Base-by-base conservation (phyloP, 1,284 basidiomycete species). In the Tilletia indica region DNA sequence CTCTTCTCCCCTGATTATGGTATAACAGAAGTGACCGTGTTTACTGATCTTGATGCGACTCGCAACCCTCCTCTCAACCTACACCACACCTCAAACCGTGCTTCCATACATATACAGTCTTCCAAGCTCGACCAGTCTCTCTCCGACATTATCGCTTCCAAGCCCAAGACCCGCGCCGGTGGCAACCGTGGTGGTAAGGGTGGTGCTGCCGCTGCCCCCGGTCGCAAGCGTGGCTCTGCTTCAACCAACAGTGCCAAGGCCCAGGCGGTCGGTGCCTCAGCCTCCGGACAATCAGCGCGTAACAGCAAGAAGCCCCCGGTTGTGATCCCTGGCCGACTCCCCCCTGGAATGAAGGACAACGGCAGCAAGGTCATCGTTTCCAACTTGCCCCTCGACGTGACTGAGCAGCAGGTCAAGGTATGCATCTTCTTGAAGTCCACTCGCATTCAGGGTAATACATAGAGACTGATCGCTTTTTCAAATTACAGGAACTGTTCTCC, bases 341-440 rank as follows among this genome's bases (percentile, higher is more conserved):
- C 70, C 8, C 68, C 71, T 42, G 72, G 72, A 36, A 72, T 67
- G 56, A 70, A 72, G 63, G 70, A 71, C 36, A 34, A 39, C 19
- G 80, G 80, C 54, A 81, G 92, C 86, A 98, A 98, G 87, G 96
- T 98, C 80, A 94, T 98, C 80, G 93, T 99, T 74, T 94, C 93
- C 79, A 97, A 97, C 85, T 89, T 99, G 71, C 96, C 96, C 39
- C 84, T 86, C n/a, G 96, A 99, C 84, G 96, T 99, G 68, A 95
- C 93, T 78, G 96, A 99, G 85, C 87, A 88, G 31, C 93, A 97
- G 86, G 90, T 99, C 85, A 93, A 92, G 97, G 80, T 77, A 88
- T 63, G 70, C 31, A 42, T 67, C 66, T 68, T 39, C n/a, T 67
- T 4, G 51, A 38, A 21, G 36, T 34, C 16, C 42, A 6, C 71